Conservation (phyloP, 805 yeast genomes). For the Schwanniomyces occidentalis region DNA sequence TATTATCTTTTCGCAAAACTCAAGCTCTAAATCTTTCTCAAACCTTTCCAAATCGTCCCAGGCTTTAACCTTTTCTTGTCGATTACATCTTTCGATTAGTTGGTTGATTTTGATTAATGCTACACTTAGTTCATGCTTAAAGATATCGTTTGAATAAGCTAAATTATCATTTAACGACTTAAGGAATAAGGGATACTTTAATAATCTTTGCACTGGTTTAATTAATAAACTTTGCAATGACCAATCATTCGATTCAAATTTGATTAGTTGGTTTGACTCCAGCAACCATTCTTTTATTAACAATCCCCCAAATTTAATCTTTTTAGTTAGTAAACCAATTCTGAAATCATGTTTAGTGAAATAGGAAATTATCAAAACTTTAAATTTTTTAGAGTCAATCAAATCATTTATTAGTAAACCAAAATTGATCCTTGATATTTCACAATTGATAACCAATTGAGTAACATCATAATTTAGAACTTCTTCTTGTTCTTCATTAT, state of each 20-base stretch:
- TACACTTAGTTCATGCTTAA: conserved; percentile 14
- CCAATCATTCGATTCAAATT: conserved; percentile 33
- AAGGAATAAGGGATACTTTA: conserved; percentile 30
- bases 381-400: conserved; percentile 6
- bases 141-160: conserved; percentile 6
- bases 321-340: conserved; percentile 17
- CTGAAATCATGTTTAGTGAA: conserved; percentile 8
- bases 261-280: conserved; percentile 23
- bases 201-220: conserved; percentile 47
- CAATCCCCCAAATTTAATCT: conserved; percentile 19
- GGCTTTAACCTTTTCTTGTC: conserved; percentile 9
- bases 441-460: conserved; percentile 8
- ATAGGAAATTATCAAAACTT: conserved; percentile 4
- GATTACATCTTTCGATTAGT: conserved; percentile 14
- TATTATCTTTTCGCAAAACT: conserved; percentile 2
- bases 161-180: conserved; percentile 16
- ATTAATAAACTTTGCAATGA: conserved; percentile 40
- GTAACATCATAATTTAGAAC: conserved; percentile 2
- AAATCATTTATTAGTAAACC: conserved; percentile 11
- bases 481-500: background rate
- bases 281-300: conserved; percentile 29
- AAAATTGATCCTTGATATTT: conserved; percentile 8
- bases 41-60: conserved; percentile 15
- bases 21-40: conserved; percentile 7
- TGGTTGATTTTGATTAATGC: conserved; percentile 20